Percentiles rank a stretch among this genome's conserved stretches.
phyloP scores from a whole-genome alignment of 257 asterid genomes.

The Rehmannia glutinosa region DNA sequence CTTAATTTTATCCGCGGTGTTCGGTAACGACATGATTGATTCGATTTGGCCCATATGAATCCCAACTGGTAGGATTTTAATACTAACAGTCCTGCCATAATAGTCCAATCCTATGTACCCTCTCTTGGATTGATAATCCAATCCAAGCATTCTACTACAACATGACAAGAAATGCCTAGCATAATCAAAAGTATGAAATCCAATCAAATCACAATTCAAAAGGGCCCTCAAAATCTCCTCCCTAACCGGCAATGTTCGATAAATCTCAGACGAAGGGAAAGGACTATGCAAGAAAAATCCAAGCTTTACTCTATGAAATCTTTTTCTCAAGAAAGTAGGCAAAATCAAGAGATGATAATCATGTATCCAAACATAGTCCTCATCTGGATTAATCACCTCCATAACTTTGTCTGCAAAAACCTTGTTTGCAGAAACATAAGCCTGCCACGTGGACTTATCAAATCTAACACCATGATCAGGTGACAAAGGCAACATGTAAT shows the following conservation, averaged over 20 bases:
- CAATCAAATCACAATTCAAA: slow-evolving; percentile 83
- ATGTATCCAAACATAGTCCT: slow-evolving; percentile 84
- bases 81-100: slow-evolving; percentile 76
- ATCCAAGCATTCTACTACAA: slow-evolving; percentile 90
- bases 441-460: slow-evolving; percentile 63
- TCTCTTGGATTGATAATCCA: slow-evolving; percentile 83
- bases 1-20: slow-evolving; percentile 38
- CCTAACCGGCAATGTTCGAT: slow-evolving; percentile 79
- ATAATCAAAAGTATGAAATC: slow-evolving; percentile 94
- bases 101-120: slow-evolving; percentile 88
- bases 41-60: slow-evolving; percentile 64
- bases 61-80: slow-evolving; percentile 79
- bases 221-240: slow-evolving; percentile 82
- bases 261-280: slow-evolving; percentile 85
- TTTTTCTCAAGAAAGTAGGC: slow-evolving; percentile 83
- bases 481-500: slow-evolving; percentile 75
- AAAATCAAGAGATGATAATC: slow-evolving; percentile 85
- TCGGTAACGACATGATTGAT: slow-evolving; percentile 37
- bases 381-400: slow-evolving; percentile 80
- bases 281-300: slow-evolving; percentile 79
- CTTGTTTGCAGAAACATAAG: slow-evolving; percentile 79
- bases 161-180: slow-evolving; percentile 91
- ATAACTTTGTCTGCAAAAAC: slow-evolving; percentile 72
- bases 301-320: slow-evolving; percentile 50
- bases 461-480: slow-evolving; percentile 67